Evolutionary conservation across 306 rosid species (phyloP), one percentile per base, ranked within the genome.

Genomic region (Leucaena leucocephala): DNA sequence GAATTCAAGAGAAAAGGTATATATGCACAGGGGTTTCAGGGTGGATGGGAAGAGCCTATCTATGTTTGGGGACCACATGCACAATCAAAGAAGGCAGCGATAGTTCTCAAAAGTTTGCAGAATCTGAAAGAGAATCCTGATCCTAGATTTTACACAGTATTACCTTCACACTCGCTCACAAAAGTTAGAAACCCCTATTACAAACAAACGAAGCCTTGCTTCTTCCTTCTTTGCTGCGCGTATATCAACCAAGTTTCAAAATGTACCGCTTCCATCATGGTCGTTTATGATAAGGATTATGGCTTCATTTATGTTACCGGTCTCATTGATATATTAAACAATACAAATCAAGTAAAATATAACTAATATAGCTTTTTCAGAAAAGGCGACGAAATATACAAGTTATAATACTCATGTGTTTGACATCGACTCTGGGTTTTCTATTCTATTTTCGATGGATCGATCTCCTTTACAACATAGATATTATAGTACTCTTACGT

Each of bases 1-100:
- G 16, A 67, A 67, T 67, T 67, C 36, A 67, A 40, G 42, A 19
- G 36, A 39, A 36, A 58, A 6, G 63, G 27, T 27, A 27, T n/a
- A n/a, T n/a, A 8, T 58, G 7, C 8, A 22, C 36, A 21, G 14
- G 12, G 40, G 46, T 5, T 65, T 38, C 14, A 65, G 22, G 73
- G 10, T 44, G 55, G 73, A 21, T 39, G 73, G 73, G 73, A 21
- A 42, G 72, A 10, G 72, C 17, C 73, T 43, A 43, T 42, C 73
- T 44, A 6, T 44, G 27, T 10, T n/a, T 12, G 54, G 73, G 73
- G 73, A 43, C 54, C 73, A 68, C 73, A 10, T 44, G 34, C 73
- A n/a, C 52, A 19, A 67, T 11, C 72, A n/a, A 40, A 67, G 17
- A 42, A 1, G 72, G 72, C 52, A 67, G 22, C 27, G 16, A 42